These are phyloP conservation scores for Stemphylium lycopersici DNA, from an alignment of 2,329 filamentous ascomycete genomes.

Conservation along the genomic window DNA sequence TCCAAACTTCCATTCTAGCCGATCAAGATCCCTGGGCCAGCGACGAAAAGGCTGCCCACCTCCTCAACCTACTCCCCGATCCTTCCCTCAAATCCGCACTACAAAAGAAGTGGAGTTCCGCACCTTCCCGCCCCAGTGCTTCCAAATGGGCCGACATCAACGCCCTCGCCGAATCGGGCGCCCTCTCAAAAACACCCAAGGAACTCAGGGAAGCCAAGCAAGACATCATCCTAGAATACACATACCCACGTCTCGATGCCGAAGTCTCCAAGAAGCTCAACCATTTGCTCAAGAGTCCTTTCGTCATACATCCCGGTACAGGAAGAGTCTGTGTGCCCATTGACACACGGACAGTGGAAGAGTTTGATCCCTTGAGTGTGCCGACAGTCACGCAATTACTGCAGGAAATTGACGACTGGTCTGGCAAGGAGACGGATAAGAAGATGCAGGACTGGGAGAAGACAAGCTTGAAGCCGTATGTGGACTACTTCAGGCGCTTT, in stretches of 20 bases:
- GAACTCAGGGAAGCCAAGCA: constrained; percentile 88
- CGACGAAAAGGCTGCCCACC: constrained; percentile 72
- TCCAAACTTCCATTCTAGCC: constrained; percentile 79
- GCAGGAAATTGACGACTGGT: constrained; percentile 84
- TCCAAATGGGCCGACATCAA: constrained; percentile 97
- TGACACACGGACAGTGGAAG: constrained; percentile 72
- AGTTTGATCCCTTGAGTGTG: constrained; percentile 87
- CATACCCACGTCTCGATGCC: constrained; percentile 94
- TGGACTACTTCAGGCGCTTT: constrained; percentile 86
- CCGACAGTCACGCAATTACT: constrained; percentile 86
- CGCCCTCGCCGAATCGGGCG: constrained; percentile 76
- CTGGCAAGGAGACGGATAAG: constrained; percentile 55
- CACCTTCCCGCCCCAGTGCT: constrained; percentile 74
- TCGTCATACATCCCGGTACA: constrained; percentile 94
- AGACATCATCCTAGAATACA: constrained; percentile 96
- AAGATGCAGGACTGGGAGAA: constrained; percentile 89
- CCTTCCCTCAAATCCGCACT: constrained; percentile 76
- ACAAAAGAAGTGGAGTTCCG: constrained; percentile 87
- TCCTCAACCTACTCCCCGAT: constrained; percentile 87
- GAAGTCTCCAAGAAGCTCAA: constrained; percentile 98
- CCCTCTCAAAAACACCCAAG: constrained; percentile 73
- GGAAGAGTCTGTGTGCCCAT: constrained; percentile 96
- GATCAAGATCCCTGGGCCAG: constrained; percentile 83
- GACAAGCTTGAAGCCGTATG: constrained; percentile 90
- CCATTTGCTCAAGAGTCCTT: constrained; percentile 96